Evolutionary conservation across 2,329 filamentous ascomycete species (phyloP).

Genomic region (Colletotrichum theobromicola): DNA sequence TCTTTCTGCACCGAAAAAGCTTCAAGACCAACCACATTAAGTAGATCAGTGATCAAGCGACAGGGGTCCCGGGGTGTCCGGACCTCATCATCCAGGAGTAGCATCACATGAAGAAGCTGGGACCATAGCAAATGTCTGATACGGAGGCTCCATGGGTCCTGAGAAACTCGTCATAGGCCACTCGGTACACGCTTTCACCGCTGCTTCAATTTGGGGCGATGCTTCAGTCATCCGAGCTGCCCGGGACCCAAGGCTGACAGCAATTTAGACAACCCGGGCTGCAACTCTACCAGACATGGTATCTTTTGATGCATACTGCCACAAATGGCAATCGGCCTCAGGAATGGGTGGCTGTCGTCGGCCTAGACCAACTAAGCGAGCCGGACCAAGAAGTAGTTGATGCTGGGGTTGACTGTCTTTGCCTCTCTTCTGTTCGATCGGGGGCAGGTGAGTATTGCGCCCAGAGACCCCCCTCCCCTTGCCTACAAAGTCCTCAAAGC

Average conservation of each 20-base stretch:
- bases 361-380: neutral
- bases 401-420: neutral
- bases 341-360: neutral
- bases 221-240: neutral
- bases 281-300: neutral
- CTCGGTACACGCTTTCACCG: constrained; percentile 8
- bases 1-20: neutral
- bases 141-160: neutral
- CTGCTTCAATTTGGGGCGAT: neutral
- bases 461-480: neutral
- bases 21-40: neutral
- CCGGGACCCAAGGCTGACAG: neutral
- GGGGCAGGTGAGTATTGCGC: neutral
- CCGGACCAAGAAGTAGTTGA: neutral
- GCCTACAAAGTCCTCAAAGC: neutral
- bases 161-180: neutral
- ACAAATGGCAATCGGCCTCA: neutral
- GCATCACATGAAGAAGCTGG: neutral
- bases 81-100: neutral
- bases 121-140: neutral
- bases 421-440: neutral
- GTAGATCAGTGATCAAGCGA: neutral
- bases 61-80: neutral
- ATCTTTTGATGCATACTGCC: neutral
- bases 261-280: neutral